Evolutionary conservation across 306 rosid genomes (phyloP).

Genomic region (Comarum palustre): DNA sequence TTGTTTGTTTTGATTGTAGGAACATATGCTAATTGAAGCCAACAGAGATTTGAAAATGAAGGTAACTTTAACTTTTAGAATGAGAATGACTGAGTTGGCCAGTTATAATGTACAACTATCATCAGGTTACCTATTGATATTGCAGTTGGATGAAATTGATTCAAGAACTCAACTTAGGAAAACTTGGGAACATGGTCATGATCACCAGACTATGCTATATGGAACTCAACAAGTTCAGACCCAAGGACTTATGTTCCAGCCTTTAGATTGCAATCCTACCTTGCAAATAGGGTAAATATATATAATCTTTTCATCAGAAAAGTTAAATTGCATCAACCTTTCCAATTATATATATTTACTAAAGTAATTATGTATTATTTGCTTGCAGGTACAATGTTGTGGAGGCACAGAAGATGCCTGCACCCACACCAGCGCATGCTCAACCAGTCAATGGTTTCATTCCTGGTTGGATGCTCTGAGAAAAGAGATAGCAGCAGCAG

Average conservation of each 20-base stretch:
- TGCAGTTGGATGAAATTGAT: slow-evolving; percentile 76
- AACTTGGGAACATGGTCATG: slow-evolving; percentile 65
- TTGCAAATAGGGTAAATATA: slow-evolving; percentile 57
- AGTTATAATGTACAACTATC: no score
- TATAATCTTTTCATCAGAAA: not conserved
- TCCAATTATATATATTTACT: not conserved
- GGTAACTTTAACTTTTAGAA: slow-evolving; percentile 53
- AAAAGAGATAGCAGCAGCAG: not conserved
- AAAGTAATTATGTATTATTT: not conserved
- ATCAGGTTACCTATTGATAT: not conserved
- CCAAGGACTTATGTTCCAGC: slow-evolving; percentile 49
- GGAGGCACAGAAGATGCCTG: slow-evolving; percentile 60
- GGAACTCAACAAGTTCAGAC: slow-evolving; percentile 51
- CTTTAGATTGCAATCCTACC: slow-evolving; percentile 70
- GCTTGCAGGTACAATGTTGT: slow-evolving; percentile 44
- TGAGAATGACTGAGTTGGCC: no score
- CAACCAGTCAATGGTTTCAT: slow-evolving; percentile 76
- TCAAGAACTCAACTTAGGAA: slow-evolving; percentile 62
- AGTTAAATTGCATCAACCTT: not conserved
- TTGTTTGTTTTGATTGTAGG: slow-evolving; percentile 46
- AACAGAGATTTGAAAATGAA: slow-evolving; percentile 71
- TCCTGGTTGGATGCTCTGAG: slow-evolving; percentile 94
- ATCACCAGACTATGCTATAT: slow-evolving; percentile 47
- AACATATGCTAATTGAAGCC: slow-evolving; percentile 67
- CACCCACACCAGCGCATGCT: slow-evolving; percentile 46